Percentiles rank a stretch among this genome's conserved stretches.
These are phyloP conservation scores for Leccinum disarticulatum DNA, from an alignment of 768 basidiomycete species.

Conservation along the genomic window DNA sequence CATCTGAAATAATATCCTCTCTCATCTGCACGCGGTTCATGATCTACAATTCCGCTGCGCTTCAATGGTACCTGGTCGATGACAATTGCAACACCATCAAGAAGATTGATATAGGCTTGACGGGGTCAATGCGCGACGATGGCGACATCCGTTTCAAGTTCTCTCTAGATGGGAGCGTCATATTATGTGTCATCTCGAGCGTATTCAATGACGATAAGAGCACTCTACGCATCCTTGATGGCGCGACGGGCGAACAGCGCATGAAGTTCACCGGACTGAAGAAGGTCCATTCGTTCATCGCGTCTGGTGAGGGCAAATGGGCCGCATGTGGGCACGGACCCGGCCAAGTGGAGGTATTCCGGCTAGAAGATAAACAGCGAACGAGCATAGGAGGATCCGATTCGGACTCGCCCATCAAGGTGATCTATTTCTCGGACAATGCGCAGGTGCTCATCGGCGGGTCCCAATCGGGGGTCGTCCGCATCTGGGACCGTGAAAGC, in stretches of 20 bases:
- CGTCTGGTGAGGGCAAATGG: conserved; percentile 7
- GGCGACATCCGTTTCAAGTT: conserved; percentile 1
- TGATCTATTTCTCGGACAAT: conserved; percentile 19
- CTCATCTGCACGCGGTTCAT: conserved; percentile 14
- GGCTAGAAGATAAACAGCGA: not conserved
- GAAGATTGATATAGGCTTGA: conserved; percentile 8
- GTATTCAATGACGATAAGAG: conserved; percentile 8
- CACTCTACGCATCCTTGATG: conserved; percentile 11
- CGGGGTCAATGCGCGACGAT: not conserved
- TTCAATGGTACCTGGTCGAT: conserved; percentile 5
- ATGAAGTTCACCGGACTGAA: conserved; percentile 13
- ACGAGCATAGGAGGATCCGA: not conserved
- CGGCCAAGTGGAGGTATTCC: conserved; percentile 4
- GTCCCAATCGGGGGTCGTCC: conserved; percentile 13
- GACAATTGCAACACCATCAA: conserved; percentile 1
- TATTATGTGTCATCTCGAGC: conserved; percentile 1
- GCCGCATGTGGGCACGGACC: conserved; percentile 12
- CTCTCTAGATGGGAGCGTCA: conserved; percentile 13
- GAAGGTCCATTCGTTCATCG: not conserved
- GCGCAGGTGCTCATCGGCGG: conserved; percentile 20
- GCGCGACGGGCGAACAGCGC: conserved; percentile 9
- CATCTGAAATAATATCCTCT: conserved; percentile 14
- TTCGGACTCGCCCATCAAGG: not conserved
- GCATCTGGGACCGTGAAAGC: conserved; percentile 20
- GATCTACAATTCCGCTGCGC: not conserved